A percentile compares a stretch with the other conserved stretches of the same genome.
phyloP scores from a whole-genome alignment of 495 filamentous ascomycete species.

The Penicillium mononematosum region DNA sequence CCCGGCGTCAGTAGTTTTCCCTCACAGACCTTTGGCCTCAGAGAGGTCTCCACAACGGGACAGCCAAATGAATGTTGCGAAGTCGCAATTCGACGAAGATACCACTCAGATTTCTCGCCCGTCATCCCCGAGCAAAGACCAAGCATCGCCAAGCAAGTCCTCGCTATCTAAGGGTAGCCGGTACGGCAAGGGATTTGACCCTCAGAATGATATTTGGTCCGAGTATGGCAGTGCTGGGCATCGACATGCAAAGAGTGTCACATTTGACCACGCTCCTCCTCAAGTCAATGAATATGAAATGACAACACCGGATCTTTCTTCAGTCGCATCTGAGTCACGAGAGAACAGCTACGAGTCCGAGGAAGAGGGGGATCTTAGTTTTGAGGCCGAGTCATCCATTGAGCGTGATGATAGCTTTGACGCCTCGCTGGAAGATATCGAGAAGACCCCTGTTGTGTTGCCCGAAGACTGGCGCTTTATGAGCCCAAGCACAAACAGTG shows the following conservation, averaged over 20 bases:
- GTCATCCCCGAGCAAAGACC: slow-evolving; percentile 69
- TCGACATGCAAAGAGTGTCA: slow-evolving; percentile 91
- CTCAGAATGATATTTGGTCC: slow-evolving; percentile 69
- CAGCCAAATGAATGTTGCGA: slow-evolving; percentile 59
- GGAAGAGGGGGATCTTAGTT: slow-evolving; percentile 67
- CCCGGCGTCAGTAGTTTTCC: slow-evolving; percentile 67
- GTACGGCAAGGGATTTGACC: slow-evolving; percentile 68
- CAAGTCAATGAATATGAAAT: slow-evolving; percentile 97
- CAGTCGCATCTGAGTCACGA: slow-evolving; percentile 78
- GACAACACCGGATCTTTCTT: slow-evolving; percentile 92
- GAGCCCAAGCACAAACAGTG: slow-evolving; percentile 58
- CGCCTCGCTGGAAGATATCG: slow-evolving; percentile 87
- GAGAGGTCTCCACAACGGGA: slow-evolving; percentile 55
- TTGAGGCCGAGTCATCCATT: slow-evolving; percentile 62
- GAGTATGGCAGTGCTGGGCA: slow-evolving; percentile 57
- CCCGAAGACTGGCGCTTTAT: slow-evolving; percentile 93
- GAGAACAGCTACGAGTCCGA: slow-evolving; percentile 92
- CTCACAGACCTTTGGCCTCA: slow-evolving; percentile 74
- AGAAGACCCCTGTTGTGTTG: slow-evolving; percentile 94
- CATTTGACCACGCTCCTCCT: slow-evolving; percentile 90
- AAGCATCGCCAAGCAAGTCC: slow-evolving; percentile 79
- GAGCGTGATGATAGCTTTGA: slow-evolving; percentile 90
- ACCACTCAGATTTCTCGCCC: slow-evolving; percentile 41
- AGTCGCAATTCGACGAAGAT: slow-evolving; percentile 35
- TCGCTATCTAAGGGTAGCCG: slow-evolving; percentile 69